Base-by-base conservation (phyloP, 2,329 filamentous ascomycete species). In the Akanthomyces dipterigenus region DNA sequence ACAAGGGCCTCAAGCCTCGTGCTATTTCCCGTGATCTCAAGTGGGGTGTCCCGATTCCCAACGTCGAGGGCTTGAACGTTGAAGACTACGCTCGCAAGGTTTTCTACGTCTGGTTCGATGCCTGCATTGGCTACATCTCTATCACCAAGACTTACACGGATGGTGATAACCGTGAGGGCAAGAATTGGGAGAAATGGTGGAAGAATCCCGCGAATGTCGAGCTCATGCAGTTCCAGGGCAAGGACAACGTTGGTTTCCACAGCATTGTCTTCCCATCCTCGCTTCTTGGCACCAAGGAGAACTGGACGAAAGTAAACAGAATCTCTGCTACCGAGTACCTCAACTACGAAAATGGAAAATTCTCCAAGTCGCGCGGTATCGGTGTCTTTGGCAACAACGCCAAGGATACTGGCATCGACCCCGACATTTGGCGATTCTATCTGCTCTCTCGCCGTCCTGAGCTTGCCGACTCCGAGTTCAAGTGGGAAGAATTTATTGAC, bases 181-280 rank as follows among this genome's bases (percentile, higher is more conserved):
- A 87, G 49, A 82, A 96, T 64, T 97, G 93, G 93, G 87, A 96
- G 78, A 83, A 90, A 70, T 97, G 93, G 93, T 97, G 93, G 93
- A 87, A 89, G 71, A 89, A 96, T 73, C 91, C 91, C 0, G 88
- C 96, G 49, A 82, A 96, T 38, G 92, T 97, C 53, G 84, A 88
- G 70, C 83, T 97, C 14, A 96, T 95, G 75, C 93, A 97, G 77
- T 96, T 97, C 80, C 90, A 96, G 85, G 93, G 93, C 76, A 97
- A 96, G 70, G 75, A 79, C 68, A 76, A 76, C 36, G 73, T 91
- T 18, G 86, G 86, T 31, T 76, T 76, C 67, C 92, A 96, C 77
- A 90, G 89, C 49, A 90, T 96, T 69, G 92, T 96, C 71, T 97
- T 96, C 80, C 93, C 93, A 1, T 90, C 85, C 34, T 92, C 88